These are phyloP conservation scores for Begonia loranthoides DNA, from an alignment of 306 rosid genomes.

Conservation along the genomic window DNA sequence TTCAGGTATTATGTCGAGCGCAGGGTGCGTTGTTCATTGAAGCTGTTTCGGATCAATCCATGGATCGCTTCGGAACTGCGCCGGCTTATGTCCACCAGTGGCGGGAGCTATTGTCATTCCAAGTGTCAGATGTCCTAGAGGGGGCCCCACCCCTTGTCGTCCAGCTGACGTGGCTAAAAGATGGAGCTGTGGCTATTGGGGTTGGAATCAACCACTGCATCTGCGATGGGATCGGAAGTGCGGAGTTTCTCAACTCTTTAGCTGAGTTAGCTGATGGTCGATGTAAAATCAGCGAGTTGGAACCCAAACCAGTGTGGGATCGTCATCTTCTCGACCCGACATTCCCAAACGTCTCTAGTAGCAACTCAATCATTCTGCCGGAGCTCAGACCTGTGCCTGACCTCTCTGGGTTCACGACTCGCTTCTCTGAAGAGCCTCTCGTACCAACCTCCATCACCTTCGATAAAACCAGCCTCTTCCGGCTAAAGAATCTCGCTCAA, in stretches of 20 bases:
- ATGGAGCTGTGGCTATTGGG: slow-evolving; percentile 60
- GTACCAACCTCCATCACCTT: slow-evolving; percentile 43
- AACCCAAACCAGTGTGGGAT: slow-evolving; percentile 49
- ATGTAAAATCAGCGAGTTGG: slow-evolving; percentile 8
- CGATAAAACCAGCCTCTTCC: slow-evolving; percentile 16
- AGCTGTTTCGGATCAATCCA: slow-evolving; percentile 30
- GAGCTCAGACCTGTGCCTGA: slow-evolving; percentile 55
- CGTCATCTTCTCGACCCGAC: slow-evolving; percentile 38
- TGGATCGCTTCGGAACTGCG: slow-evolving; percentile 35
- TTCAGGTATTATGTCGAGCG: slow-evolving; percentile 51
- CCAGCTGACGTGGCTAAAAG: slow-evolving; percentile 74
- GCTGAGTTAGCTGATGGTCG: slow-evolving; percentile 33
- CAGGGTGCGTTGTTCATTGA: slow-evolving; percentile 74
- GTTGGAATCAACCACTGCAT: slow-evolving; percentile 67
- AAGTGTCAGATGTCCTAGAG: slow-evolving; percentile 57
- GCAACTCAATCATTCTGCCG: slow-evolving; percentile 11
- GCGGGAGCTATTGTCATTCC: slow-evolving; percentile 47
- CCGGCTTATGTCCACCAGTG: slow-evolving; percentile 42
- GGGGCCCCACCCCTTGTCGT: slow-evolving; percentile 64
- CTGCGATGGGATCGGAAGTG: slow-evolving; percentile 72
- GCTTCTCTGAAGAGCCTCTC: slow-evolving; percentile 32
- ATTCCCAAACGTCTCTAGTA: background rate
- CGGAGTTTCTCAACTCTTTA: slow-evolving; percentile 52
- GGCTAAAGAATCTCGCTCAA: slow-evolving; percentile 26
- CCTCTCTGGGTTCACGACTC: slow-evolving; percentile 44